phyloP scores from a whole-genome alignment of 2,329 filamentous ascomycete genomes.

The Penicillium sp. region DNA sequence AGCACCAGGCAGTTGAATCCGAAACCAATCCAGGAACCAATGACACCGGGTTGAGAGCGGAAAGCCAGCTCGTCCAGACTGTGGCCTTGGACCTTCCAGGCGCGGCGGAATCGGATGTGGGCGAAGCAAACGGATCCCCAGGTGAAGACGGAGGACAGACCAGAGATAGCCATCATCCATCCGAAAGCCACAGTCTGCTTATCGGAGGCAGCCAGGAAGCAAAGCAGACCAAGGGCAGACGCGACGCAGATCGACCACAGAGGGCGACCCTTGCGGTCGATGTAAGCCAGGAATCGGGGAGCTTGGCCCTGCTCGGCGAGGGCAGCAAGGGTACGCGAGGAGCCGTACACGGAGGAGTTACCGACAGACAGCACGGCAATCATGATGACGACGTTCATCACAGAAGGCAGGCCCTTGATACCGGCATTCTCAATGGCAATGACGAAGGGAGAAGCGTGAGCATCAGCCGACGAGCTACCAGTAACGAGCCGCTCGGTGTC shows the following conservation, averaged over 20 bases:
- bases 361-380: slow-evolving; percentile 87
- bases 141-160: slow-evolving; percentile 72
- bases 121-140: slow-evolving; percentile 85
- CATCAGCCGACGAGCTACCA: slow-evolving; percentile 61
- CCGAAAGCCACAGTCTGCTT: slow-evolving; percentile 66
- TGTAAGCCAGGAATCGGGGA: slow-evolving; percentile 74
- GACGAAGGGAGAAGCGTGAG: slow-evolving; percentile 84
- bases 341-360: slow-evolving; percentile 89
- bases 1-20: slow-evolving; percentile 74
- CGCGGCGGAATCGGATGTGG: slow-evolving; percentile 86
- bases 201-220: slow-evolving; percentile 70
- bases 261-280: slow-evolving; percentile 80
- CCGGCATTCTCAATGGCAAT: slow-evolving; percentile 86
- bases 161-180: slow-evolving; percentile 78
- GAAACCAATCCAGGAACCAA: slow-evolving; percentile 80
- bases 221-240: slow-evolving; percentile 69
- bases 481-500: slow-evolving; percentile 65
- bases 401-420: slow-evolving; percentile 76
- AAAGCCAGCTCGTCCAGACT: slow-evolving; percentile 79
- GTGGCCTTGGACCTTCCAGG: slow-evolving; percentile 72
- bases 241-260: slow-evolving; percentile 71
- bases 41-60: slow-evolving; percentile 73
- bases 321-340: slow-evolving; percentile 84
- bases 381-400: slow-evolving; percentile 96
- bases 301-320: slow-evolving; percentile 86